Evolutionary conservation across 768 basidiomycete species (phyloP).

Genomic region (Tricholoma sp.): DNA sequence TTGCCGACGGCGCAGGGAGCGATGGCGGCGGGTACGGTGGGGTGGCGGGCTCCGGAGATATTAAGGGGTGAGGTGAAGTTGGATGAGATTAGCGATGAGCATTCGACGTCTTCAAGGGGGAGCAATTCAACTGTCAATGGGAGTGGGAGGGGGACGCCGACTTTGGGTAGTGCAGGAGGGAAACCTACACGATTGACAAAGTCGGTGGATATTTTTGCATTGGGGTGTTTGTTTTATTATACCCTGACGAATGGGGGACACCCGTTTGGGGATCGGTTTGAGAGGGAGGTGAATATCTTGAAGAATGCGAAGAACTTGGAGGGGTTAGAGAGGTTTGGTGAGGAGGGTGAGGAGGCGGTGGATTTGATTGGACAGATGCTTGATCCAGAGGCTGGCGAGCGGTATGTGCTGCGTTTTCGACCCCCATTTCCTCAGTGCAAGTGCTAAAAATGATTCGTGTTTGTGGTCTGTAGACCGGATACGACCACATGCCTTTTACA

Average conservation of each 20-base stretch:
- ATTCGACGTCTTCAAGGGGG: constrained; percentile 62
- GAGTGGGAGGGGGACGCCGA: constrained; percentile 7
- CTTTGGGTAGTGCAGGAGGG: constrained; percentile 25
- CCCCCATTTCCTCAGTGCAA: not conserved
- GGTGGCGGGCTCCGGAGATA: constrained; percentile 98
- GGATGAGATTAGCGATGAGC: constrained; percentile 68
- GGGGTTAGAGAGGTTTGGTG: constrained; percentile 74
- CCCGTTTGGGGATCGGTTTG: constrained; percentile 91
- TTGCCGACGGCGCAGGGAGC: constrained; percentile 87
- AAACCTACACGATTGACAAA: constrained; percentile 78
- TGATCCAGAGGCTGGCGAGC: constrained; percentile 61
- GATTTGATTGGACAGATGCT: constrained; percentile 80
- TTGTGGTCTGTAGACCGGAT: constrained; percentile 57
- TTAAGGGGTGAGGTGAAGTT: constrained; percentile 90
- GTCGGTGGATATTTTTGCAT: constrained; percentile 92
- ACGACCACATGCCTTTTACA: constrained; percentile 84
- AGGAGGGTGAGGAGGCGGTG: constrained; percentile 89
- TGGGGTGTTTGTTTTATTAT: constrained; percentile 95
- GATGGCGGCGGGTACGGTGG: constrained; percentile 88
- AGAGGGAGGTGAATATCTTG: constrained; percentile 91
- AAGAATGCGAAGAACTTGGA: constrained; percentile 71
- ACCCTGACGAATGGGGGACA: constrained; percentile 85
- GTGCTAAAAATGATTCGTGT: not conserved
- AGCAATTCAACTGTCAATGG: constrained; percentile 51
- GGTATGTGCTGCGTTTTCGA: constrained; percentile 43